Percentiles rank a stretch among this genome's conserved stretches.
These are phyloP conservation scores for Theileria luwenshuni DNA, from an alignment of 169 alveolate species.

Conservation along the genomic window DNA sequence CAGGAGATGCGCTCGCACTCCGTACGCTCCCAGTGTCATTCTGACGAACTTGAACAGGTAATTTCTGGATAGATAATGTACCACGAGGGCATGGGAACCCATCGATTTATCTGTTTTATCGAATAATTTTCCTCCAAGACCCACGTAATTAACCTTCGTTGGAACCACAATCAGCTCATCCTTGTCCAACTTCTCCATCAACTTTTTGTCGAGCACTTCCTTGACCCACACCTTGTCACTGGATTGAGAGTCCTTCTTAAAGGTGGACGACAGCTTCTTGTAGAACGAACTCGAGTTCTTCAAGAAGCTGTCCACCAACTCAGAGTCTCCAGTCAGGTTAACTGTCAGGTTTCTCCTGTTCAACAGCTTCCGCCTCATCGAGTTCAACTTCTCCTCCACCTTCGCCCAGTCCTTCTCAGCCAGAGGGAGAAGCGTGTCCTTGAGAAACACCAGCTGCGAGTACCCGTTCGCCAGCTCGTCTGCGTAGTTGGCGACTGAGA, in stretches of 20 bases:
- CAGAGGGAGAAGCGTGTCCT: constrained; percentile 54
- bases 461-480: constrained; percentile 71
- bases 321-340: constrained; percentile 68
- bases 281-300: constrained; percentile 18
- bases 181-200: background rate
- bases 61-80: constrained; percentile 65
- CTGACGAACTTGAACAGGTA: constrained; percentile 76
- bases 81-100: constrained; percentile 68
- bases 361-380: constrained; percentile 68
- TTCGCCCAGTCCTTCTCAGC: constrained; percentile 71
- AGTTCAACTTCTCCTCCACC: constrained; percentile 53
- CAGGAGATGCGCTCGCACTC: constrained; percentile 63
- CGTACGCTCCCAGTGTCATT: constrained; percentile 77
- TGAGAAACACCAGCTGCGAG: constrained; percentile 53
- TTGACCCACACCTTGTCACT: constrained; percentile 26
- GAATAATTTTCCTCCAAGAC: constrained; percentile 76
- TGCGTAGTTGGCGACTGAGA: constrained; percentile 69
- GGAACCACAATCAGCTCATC: constrained; percentile 65
- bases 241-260: background rate
- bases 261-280: constrained; percentile 12
- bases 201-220: constrained; percentile 24
- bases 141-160: constrained; percentile 74
- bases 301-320: constrained; percentile 51
- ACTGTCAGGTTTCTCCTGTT: constrained; percentile 53
- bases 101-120: constrained; percentile 61